Evolutionary conservation across 148 eudicot genomes (phyloP), one percentile per base, ranked within the genome.

Genomic region (Fagopyrum esculentum): DNA sequence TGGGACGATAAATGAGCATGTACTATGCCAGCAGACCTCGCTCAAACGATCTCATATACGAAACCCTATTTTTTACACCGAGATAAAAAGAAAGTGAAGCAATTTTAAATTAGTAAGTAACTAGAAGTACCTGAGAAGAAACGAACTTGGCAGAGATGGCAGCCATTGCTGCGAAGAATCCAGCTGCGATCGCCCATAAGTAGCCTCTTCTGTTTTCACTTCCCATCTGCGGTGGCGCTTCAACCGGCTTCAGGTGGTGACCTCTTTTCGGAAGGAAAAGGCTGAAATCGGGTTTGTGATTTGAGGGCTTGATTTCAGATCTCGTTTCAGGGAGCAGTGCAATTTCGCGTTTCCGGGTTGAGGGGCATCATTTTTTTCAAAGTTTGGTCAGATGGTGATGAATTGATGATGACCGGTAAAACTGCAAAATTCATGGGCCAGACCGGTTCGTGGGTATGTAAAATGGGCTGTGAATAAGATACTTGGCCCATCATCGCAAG

Each of bases 101-200:
- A 19, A 6, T 13, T 66, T 6, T 15, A 10, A 6, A 40, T 35
- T 66, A 13, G 71, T 35, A 35, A 35, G 40, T 35, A 35, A 35
- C 2, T 40, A 40, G 71, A 8, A 66, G 19, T 12, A 90, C 98
- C 91, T 81, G 89, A 82, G 88, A 78, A 56, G 86, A 69, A 78
- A 91, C 85, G 80, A 79, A 74, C 76, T 94, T 94, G 3, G 97
- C 97, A n/a, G 96, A 86, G 47, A 92, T 89, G 68, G 98, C 97
- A 74, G 96, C 93, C 2, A 90, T 78, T 26, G 98, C 98, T 22
- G 98, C 97, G 80, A 81, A 88, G 45, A 86, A 64, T 43, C 98
- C 98, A 7, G 96, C 98, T 6, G 87, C 78, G 9, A 89, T 68
- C 26, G 97, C 98, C 97, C 93, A 94, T 2, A 73, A 88, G 75